Base-by-base conservation (phyloP, 73 alveolate species). In the Stentor coeruleus region DNA sequence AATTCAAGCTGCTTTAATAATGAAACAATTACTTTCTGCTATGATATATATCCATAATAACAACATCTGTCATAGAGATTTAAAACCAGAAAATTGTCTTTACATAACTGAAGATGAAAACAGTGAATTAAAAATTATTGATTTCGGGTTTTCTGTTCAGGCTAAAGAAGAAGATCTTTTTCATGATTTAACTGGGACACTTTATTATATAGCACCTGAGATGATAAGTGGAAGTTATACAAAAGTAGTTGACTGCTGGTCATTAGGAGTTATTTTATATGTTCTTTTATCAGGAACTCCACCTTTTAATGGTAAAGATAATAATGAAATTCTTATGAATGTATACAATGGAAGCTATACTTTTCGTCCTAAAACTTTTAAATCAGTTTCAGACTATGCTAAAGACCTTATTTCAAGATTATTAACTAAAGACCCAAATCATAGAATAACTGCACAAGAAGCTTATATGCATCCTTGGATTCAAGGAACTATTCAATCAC, bases 381-480 rank as follows among this genome's bases (percentile, higher is more conserved):
- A 77, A 74, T 11, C 77, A 35, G 86, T 93, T 59, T 91, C 97
- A 6, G 82, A 59, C 33, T 95, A 93, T 58, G 96, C 96, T 15
- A 89, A 90, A 36, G 97, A 94, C 59, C 90, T 94, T 38, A 66
- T 94, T 39, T 74, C 88, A 74, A 93, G 90, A 59, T 89, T 97
- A 31, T 82, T 97, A 20, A 91, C 86, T 30, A 91, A 89, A 82
- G 87, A 95, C 28, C 93, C 97, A 0, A 93, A 95, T 76, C 88
- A 87, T 82, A 92, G 99, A 90, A 81, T 90, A 20, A 86, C 98
- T 39, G 94, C 99, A 55, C 93, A 91, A 35, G 84, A 97, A 60
- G 99, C 99, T 1, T 92, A 88, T 83, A 92, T 90, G 39, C 98
- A 93, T 88, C 77, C 84, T 35, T 97, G 99, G 98, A 88, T 97